phyloP scores from a whole-genome alignment of 192 early-diverging fungal genomes.

The Chytriomyces hyalinus region DNA sequence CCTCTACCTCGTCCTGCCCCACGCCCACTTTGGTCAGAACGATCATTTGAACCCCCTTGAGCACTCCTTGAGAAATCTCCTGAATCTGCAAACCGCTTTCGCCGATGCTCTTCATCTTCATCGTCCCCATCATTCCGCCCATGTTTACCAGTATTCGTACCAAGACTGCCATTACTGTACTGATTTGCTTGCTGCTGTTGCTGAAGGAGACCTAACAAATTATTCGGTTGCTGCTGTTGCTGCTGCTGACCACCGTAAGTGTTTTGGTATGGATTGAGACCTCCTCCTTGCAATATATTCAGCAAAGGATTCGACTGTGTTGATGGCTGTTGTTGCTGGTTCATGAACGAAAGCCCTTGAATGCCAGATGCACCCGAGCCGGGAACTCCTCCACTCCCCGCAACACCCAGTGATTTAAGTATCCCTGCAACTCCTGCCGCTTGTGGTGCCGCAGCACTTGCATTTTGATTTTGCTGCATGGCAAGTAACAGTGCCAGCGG shows the following conservation, averaged over 20 bases:
- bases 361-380: not conserved
- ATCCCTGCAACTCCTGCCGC: not conserved
- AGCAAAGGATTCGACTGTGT: not conserved
- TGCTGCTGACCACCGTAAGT: not conserved
- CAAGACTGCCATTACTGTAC: not conserved
- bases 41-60: not conserved
- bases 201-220: not conserved
- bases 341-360: not conserved
- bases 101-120: not conserved
- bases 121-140: not conserved
- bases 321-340: slow-evolving; percentile 7
- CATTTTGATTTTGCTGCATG: not conserved
- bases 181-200: slow-evolving; percentile 4
- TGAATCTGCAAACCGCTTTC: not conserved
- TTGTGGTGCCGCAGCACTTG: too few relatives aligned
- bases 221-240: not conserved
- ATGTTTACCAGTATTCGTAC: not conserved
- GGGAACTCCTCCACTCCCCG: too few relatives aligned
- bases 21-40: not conserved
- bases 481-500: not conserved
- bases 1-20: not conserved
- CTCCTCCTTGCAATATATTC: not conserved
- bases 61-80: not conserved
- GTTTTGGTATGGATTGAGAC: not conserved
- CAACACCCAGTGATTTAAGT: slow-evolving; percentile 12